These are phyloP conservation scores for Mycogone perniciosa DNA, from an alignment of 2,329 filamentous ascomycete species.

Conservation along the genomic window DNA sequence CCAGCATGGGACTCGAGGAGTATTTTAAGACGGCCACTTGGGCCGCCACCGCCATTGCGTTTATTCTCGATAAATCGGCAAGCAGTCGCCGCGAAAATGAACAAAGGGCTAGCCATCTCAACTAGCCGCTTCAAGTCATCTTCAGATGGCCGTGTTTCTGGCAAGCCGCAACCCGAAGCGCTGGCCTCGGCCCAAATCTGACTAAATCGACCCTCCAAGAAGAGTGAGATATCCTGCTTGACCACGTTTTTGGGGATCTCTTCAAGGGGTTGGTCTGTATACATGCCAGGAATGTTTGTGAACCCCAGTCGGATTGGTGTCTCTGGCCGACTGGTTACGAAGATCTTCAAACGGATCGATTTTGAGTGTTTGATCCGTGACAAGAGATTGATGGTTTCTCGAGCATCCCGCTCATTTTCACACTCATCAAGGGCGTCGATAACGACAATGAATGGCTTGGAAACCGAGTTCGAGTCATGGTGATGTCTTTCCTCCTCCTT, in stretches of 20 bases:
- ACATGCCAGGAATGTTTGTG: slow-evolving; percentile 1
- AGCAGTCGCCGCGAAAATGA: slow-evolving; percentile 16
- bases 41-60: slow-evolving; percentile 2
- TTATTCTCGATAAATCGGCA: slow-evolving; percentile 19
- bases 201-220: neutral
- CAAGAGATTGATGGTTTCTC: slow-evolving; percentile 21
- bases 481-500: neutral
- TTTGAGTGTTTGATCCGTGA: neutral
- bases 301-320: slow-evolving; percentile 29
- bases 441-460: slow-evolving; percentile 20
- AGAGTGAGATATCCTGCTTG: slow-evolving; percentile 24
- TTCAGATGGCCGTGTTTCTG: neutral
- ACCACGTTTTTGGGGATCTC: neutral
- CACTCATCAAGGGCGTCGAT: slow-evolving; percentile 29
- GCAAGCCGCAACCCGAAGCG: neutral
- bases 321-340: slow-evolving; percentile 35
- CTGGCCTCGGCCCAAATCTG: neutral
- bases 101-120: slow-evolving; percentile 14
- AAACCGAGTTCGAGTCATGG: accelerated
- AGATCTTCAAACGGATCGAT: slow-evolving; percentile 23
- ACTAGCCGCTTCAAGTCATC: neutral
- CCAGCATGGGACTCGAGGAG: slow-evolving; percentile 15
- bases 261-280: neutral
- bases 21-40: slow-evolving; percentile 16
- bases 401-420: slow-evolving; percentile 22